Percentiles rank a stretch among this genome's conserved stretches.
Evolutionary conservation across 345 rosid genomes (phyloP).

Genomic region (Schrenkiella parvula): DNA sequence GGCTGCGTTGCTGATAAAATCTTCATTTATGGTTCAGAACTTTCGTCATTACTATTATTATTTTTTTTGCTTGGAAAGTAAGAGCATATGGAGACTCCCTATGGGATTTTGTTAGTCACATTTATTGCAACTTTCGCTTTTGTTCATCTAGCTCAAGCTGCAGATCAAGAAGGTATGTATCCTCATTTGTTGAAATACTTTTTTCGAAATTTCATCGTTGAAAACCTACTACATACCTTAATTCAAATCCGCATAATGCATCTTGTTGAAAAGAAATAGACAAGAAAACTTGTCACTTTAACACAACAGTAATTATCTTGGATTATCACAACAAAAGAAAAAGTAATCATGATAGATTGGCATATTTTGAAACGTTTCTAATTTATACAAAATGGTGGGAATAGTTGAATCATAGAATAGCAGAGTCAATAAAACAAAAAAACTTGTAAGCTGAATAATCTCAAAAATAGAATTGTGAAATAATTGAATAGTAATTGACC

Average conservation of each 20-base stretch:
- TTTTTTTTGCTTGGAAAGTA: background rate
- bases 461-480: too few relatives aligned
- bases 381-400: background rate
- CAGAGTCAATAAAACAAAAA: too few relatives aligned
- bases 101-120: background rate
- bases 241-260: background rate
- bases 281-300: background rate
- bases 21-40: background rate
- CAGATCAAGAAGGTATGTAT: constrained; percentile 36
- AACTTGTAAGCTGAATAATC: too few relatives aligned
- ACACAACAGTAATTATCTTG: background rate
- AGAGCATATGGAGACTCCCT: constrained; percentile 7
- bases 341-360: background rate
- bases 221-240: background rate
- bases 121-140: background rate
- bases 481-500: background rate
- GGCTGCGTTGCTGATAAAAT: background rate
- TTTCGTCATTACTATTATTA: too few relatives aligned
- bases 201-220: background rate
- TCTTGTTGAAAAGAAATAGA: background rate
- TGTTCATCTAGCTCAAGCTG: constrained; percentile 13
- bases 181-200: background rate
- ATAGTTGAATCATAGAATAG: background rate
- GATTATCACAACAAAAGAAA: background rate
- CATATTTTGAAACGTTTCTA: background rate